Evolutionary conservation across 2,329 filamentous ascomycete genomes (phyloP).

Genomic region (Fonsecaea pugnacius): DNA sequence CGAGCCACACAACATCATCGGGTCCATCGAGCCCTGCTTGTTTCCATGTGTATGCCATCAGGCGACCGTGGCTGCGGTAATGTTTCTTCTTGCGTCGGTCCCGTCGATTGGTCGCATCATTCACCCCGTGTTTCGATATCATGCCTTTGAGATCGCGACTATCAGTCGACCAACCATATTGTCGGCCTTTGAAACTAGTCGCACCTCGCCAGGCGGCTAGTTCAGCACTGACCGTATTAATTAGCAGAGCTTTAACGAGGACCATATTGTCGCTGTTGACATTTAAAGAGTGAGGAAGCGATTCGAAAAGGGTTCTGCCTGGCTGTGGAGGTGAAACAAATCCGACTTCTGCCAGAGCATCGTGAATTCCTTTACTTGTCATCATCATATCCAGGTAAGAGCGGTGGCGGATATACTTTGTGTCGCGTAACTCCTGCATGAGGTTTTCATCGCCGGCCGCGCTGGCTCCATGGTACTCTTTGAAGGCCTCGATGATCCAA

Average conservation of each 20-base stretch:
- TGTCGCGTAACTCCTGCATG: constrained; percentile 18
- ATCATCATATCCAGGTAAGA: constrained; percentile 31
- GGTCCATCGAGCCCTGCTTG: constrained; percentile 12
- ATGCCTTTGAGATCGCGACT: constrained; percentile 15
- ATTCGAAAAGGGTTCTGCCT: constrained; percentile 22
- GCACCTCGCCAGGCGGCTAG: constrained; percentile 28
- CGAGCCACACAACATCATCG: constrained; percentile 24
- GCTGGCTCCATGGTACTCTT: constrained; percentile 27
- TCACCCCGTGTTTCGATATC: constrained; percentile 17
- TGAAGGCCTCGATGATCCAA: constrained; percentile 29
- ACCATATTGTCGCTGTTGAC: constrained; percentile 27
- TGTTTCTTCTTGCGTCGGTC: neutral
- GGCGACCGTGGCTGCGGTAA: constrained; percentile 26
- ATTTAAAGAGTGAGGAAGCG: constrained; percentile 24
- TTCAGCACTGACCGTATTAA: constrained; percentile 28
- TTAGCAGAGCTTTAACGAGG: constrained; percentile 29
- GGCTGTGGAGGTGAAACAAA: constrained; percentile 12
- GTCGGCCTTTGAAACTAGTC: neutral
- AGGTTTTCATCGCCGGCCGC: constrained; percentile 11
- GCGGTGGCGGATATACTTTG: constrained; percentile 23
- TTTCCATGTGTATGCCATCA: constrained; percentile 30
- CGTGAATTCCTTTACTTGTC: constrained; percentile 18
- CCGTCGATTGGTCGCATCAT: constrained; percentile 11
- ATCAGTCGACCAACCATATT: constrained; percentile 7
- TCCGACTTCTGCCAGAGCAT: constrained; percentile 16